Evolutionary conservation across 1,284 basidiomycete genomes (phyloP), one percentile per base, ranked within the genome.

Genomic region (Irpex sp.): DNA sequence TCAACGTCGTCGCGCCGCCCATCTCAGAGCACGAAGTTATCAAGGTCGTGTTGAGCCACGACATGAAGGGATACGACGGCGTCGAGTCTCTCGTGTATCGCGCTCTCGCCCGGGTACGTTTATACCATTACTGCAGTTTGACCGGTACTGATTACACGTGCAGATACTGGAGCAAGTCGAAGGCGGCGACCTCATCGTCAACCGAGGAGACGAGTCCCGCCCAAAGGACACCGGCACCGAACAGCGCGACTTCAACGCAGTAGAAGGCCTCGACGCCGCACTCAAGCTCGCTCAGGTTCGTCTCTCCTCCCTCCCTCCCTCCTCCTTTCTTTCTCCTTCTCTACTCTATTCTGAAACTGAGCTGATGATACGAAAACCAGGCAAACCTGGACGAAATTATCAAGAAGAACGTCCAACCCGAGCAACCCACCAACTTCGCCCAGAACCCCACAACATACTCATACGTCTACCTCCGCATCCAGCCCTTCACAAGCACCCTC

Each of bases 21-120:
- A 98, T 99, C 69, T 93, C 96, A 11, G 95, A 96, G 70, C 97
- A 99, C 74, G 97, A 99, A 78, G 94, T 98, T 19, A 93, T 99
- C 64, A 89, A 97, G 74, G 90, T 99, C 5, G 96, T 93, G 87
- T 81, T 99, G 47, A 92, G 91, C 68, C 96, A 99, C 78, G 96
- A 97, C 69, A 97, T 99, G 96, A 81, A 86, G 64, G 97, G 97
- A 11, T 98, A 97, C 73, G 95, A 96, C 61, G 97, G 97, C 13
- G 87, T 99, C 56, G 96, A 98, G 75, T 85, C 89, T n/a, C 85
- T 99, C n/a, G 93, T 96, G 9, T 99, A 98, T 78, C 87, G 90
- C 49, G 88, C 93, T 1, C 79, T 96, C 44, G 79, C 91, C 34
- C 83, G 88, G 73, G 93, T 94, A 71, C 62, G 88, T 75, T 31